Evolutionary conservation across 2,329 filamentous ascomycete species (phyloP), one percentile per base, ranked within the genome.

Genomic region (Stagonosporopsis rhizophila): DNA sequence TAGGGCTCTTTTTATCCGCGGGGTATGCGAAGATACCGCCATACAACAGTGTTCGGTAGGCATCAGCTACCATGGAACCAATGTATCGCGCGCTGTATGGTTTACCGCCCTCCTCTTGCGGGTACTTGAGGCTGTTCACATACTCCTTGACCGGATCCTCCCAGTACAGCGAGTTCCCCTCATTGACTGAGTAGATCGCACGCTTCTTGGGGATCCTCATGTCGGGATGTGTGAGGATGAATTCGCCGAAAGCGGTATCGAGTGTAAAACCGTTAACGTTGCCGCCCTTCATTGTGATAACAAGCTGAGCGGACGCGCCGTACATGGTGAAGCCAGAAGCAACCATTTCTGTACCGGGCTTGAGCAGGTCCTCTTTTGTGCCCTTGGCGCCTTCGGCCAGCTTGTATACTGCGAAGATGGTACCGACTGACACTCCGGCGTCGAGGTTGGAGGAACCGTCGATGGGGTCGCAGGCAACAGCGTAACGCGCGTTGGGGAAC

Each of bases 311-410:
- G 3, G 93, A 97, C 67, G 95, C 95, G 73, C 95, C 95, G 80
- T 99, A 99, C 95, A 99, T 99, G 79, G 95, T 99, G 85, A 99
- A 99, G n/a, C 95, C 95, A 20, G 91, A 89, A 32, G 95, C 94
- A 19, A 98, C 86, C 65, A 98, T 86, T 79, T 97, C 93, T 1
- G 90, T 94, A 53, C 95, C 95, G 1, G 95, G 90, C 78, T 88
- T 88, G 58, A 98, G 85, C 59, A 99, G 85, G 76, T 98, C 93
- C 72, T 96, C 92, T 68, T 90, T 89, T 57, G 85, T 89, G 63
- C 90, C 90, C 57, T 80, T 83, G 14, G 89, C 87, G 62, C 85
- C 88, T 14, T 96, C 91, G 56, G 88, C 85, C 20, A 98, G 87
- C 82, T 93, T 92, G 85, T 95, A 95, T 69, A 99, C 87, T 64